Conservation (phyloP, 305 asterid genomes). For the Fraxinus platypoda region DNA sequence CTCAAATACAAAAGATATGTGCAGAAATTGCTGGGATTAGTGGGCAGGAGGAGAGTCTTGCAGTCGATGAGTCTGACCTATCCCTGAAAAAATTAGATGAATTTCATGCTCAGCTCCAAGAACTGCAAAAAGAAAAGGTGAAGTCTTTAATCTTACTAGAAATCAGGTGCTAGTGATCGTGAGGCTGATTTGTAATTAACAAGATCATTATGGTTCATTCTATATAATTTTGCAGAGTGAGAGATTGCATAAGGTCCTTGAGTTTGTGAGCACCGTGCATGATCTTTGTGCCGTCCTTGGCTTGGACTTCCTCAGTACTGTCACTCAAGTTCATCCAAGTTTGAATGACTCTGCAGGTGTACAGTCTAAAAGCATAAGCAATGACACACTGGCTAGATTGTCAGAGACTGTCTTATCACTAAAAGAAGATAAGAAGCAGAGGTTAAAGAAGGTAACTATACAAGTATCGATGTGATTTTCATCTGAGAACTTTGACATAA, state of each 20-base stretch:
- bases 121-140: slow-evolving; percentile 94
- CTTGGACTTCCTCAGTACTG: slow-evolving; percentile 71
- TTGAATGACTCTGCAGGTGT: slow-evolving; percentile 69
- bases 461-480: slow-evolving; percentile 8
- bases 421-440: slow-evolving; percentile 76
- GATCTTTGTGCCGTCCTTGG: slow-evolving; percentile 96
- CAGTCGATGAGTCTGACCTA: slow-evolving; percentile 75
- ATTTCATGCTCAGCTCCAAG: slow-evolving; percentile 78
- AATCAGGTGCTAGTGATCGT: slow-evolving; percentile 15
- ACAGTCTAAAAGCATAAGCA: slow-evolving; percentile 87
- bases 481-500: neutral
- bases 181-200: neutral
- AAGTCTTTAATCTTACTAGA: slow-evolving; percentile 3
- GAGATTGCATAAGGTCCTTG: slow-evolving; percentile 89
- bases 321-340: slow-evolving; percentile 90
- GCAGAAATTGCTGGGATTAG: slow-evolving; percentile 76
- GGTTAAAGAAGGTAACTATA: slow-evolving; percentile 62
- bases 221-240: slow-evolving; percentile 61
- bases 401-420: slow-evolving; percentile 71
- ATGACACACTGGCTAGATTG: slow-evolving; percentile 71
- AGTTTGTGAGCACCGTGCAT: slow-evolving; percentile 84
- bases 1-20: slow-evolving; percentile 72
- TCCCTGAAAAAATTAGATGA: slow-evolving; percentile 76
- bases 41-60: slow-evolving; percentile 56
- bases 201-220: slow-evolving; percentile 9